Conservation (phyloP, 2,329 filamentous ascomycete genomes). For the Bipolaris zeicola region DNA sequence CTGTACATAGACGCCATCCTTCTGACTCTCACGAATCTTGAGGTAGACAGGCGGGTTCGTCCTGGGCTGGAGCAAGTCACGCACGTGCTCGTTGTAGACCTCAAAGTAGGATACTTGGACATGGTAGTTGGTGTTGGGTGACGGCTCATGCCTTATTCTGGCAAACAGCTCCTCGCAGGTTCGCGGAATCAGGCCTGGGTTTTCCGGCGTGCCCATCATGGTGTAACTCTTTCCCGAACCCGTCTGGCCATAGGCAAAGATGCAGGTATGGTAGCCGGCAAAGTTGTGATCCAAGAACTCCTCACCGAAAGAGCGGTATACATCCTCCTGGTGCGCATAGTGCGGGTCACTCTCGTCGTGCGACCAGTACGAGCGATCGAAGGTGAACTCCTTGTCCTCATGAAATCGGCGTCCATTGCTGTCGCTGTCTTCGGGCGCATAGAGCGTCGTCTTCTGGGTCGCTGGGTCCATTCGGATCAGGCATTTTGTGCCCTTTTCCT, state of each 20-base stretch:
- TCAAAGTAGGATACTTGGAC: constrained; percentile 98
- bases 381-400: constrained; percentile 91
- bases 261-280: constrained; percentile 98
- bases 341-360: constrained; percentile 78
- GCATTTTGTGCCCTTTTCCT: constrained; percentile 79
- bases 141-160: constrained; percentile 83
- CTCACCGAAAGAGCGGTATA: constrained; percentile 92
- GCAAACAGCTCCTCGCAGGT: constrained; percentile 97
- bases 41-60: constrained; percentile 86
- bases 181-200: constrained; percentile 89
- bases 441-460: constrained; percentile 82
- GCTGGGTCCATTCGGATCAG: constrained; percentile 89
- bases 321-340: constrained; percentile 89
- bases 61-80: constrained; percentile 83
- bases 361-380: constrained; percentile 99
- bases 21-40: constrained; percentile 94
- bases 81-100: constrained; percentile 98
- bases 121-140: constrained; percentile 92
- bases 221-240: constrained; percentile 98
- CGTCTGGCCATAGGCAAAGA: constrained; percentile 98
- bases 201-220: constrained; percentile 87
- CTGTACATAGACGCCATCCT: constrained; percentile 95
- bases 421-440: constrained; percentile 65
- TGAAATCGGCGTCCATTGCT: constrained; percentile 72
- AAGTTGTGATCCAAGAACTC: constrained; percentile 99